Base-by-base conservation (phyloP, 1,139 yeast species). In the Saccharomyces hybrid region DNA sequence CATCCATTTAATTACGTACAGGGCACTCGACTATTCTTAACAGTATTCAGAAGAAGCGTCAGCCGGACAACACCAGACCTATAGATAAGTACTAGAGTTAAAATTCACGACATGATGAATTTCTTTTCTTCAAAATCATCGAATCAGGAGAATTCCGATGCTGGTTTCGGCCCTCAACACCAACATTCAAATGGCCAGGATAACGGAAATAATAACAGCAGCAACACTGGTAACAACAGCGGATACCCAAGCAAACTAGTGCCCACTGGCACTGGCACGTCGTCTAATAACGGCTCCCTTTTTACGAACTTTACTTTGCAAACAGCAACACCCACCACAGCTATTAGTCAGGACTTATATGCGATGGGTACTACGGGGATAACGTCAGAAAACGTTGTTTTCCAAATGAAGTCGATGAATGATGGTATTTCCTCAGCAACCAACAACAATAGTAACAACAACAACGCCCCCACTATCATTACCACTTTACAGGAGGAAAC, bases 281-380 rank as follows among this genome's bases (percentile, higher is more conserved):
- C 42, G 7, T 34, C 42, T 3, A 34, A 34, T 34, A 34, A 9
- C 20, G 42, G 42, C 20, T 1, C 42, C 23, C 63, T 66, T 50
- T 63, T 66, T 32, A 70, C 70, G 1, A 65, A 61, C 47, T 63
- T 68, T 48, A 58, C 68, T 5, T 58, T 64, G 13, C 70, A 67
- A 47, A 64, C 69, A 4, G 70, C 70, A 25, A 66, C 70, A 6
- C 90, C 91, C 23, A 83, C 91, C 2, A 84, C 88, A 2, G 89
- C 90, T 0, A 70, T 84, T 9, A 76, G 84, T 49, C 78, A 79
- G 59, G 78, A 78, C 56, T 79, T 86, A 1, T 78, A 82, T 68
- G 91, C 81, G 2, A 80, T 83, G 68, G 91, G 90, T 1, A 84
- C 89, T 8, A 84, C 88, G 8, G 75, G 81, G 28, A 82, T 86